These are phyloP conservation scores for Takakia lepidozioides DNA, from an alignment of 225 moss, liverwort and hornwort species.

Conservation along the genomic window DNA sequence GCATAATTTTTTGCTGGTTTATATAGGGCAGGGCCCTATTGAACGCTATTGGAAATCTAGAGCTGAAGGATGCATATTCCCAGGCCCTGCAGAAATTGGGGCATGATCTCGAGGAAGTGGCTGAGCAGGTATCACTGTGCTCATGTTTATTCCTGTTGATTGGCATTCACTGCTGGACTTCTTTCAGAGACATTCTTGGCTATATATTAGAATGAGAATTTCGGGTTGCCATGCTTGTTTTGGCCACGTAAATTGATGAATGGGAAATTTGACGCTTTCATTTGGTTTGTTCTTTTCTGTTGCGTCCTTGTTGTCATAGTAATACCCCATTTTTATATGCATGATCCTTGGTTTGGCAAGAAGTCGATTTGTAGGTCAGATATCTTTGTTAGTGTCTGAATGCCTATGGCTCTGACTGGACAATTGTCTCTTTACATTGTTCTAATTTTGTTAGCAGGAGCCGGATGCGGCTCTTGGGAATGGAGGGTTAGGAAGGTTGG, in stretches of 20 bases:
- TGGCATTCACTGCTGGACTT: too few species aligned
- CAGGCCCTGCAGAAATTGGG: conserved; percentile 73
- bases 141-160: too few species aligned
- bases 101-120: conserved; percentile 58
- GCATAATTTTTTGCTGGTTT: conserved; percentile 19
- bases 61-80: conserved; percentile 53
- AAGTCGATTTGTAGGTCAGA: too few species aligned
- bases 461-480: conserved; percentile 95
- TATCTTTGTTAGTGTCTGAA: neutral
- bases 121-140: conserved; percentile 56
- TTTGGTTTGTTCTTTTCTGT: too few species aligned
- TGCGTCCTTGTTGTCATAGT: too few species aligned
- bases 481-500: conserved; percentile 87
- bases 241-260: too few species aligned
- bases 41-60: conserved; percentile 87
- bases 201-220: neutral
- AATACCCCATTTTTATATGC: too few species aligned
- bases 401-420: too few species aligned
- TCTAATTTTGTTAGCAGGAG: conserved; percentile 45
- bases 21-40: conserved; percentile 85
- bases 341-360: too few species aligned
- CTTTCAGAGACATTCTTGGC: too few species aligned
- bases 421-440: too few species aligned
- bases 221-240: neutral
- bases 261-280: too few species aligned